Conservation (phyloP, 2,329 filamentous ascomycete genomes). For the Hypoxylon rubiginosum region DNA sequence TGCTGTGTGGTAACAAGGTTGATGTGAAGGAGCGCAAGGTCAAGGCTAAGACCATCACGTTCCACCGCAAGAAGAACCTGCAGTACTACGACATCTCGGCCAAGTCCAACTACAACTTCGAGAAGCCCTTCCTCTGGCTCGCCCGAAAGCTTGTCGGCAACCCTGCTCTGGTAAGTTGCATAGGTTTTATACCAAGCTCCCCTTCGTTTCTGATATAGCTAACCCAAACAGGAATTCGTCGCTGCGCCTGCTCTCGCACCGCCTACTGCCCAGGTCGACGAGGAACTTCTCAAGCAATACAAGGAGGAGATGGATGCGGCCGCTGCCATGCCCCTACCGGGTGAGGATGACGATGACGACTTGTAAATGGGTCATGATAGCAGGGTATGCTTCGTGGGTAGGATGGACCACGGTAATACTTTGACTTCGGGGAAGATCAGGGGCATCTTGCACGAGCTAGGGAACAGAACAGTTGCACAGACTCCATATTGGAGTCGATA, state of each 20-base stretch:
- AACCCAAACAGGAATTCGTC: slow-evolving; percentile 83
- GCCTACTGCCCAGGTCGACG: slow-evolving; percentile 90
- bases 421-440: slow-evolving; percentile 46
- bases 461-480: slow-evolving; percentile 41
- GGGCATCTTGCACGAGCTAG: slow-evolving; percentile 42
- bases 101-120: slow-evolving; percentile 99
- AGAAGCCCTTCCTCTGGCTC: slow-evolving; percentile 99
- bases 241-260: slow-evolving; percentile 94
- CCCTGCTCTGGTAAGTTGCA: slow-evolving; percentile 76
- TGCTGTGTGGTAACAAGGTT: slow-evolving; percentile 99
- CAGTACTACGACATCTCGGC: slow-evolving; percentile 99
- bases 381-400: slow-evolving; percentile 41
- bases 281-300: slow-evolving; percentile 84
- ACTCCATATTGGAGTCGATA: slow-evolving; percentile 45
- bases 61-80: slow-evolving; percentile 99
- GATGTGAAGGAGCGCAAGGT: slow-evolving; percentile 99
- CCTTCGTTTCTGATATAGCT: slow-evolving; percentile 46
- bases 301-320: slow-evolving; percentile 89
- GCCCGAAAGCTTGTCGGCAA: slow-evolving; percentile 98
- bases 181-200: slow-evolving; percentile 12
- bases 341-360: slow-evolving; percentile 87
- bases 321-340: slow-evolving; percentile 86
- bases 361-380: slow-evolving; percentile 60
- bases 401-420: slow-evolving; percentile 47
- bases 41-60: slow-evolving; percentile 99